These are phyloP conservation scores for Nicotiana noctiflora DNA, from an alignment of 257 asterid genomes.

Conservation along the genomic window DNA sequence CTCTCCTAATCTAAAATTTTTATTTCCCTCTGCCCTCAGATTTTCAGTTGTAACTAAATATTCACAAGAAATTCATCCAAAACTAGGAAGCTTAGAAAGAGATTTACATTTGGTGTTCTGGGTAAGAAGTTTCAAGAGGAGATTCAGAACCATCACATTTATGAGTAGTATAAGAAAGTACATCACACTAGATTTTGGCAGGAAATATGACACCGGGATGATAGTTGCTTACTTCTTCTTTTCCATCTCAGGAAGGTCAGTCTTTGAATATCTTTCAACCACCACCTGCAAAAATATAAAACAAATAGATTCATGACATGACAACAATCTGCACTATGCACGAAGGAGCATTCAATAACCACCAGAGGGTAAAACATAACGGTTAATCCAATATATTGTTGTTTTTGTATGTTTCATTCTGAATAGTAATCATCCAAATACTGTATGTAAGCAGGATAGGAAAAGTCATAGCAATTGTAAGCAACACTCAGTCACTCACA, in stretches of 20 bases:
- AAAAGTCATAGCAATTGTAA: neutral
- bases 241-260: conserved; percentile 94
- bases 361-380: conserved; percentile 8
- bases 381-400: neutral
- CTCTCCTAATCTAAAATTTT: neutral
- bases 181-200: neutral
- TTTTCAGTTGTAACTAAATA: neutral
- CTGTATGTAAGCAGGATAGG: neutral
- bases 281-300: conserved; percentile 53
- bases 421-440: neutral
- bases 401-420: neutral
- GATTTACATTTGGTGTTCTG: neutral
- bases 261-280: conserved; percentile 68
- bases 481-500: neutral
- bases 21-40: neutral
- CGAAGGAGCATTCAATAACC: conserved; percentile 5
- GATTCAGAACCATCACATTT: neutral
- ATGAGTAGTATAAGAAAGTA: conserved; percentile 4
- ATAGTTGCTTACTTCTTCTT: conserved; percentile 67
- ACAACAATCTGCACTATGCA: neutral
- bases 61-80: neutral
- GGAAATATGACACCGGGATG: neutral
- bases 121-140: neutral
- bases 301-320: conserved; percentile 11
- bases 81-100: neutral